phyloP scores from a whole-genome alignment of 176 grass and related monocot genomes.

The Aegilops umbellulata region DNA sequence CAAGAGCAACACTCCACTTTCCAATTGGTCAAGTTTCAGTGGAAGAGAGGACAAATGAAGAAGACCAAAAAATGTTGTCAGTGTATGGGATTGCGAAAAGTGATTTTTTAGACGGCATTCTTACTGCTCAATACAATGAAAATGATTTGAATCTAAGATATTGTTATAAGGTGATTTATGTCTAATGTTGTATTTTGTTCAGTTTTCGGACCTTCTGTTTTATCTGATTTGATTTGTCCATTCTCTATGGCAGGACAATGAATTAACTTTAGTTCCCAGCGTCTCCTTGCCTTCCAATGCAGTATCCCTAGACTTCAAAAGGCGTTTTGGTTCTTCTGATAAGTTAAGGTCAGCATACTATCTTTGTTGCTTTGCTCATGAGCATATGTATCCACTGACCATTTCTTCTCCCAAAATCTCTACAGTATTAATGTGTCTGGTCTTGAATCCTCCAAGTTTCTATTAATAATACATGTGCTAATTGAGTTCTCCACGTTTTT shows the following conservation, averaged over 20 bases:
- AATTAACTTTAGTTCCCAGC: slow-evolving; percentile 80
- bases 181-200: slow-evolving; percentile 13
- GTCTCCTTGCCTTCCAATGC: slow-evolving; percentile 73
- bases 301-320: slow-evolving; percentile 68
- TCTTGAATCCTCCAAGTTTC: slow-evolving; percentile 8
- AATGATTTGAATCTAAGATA: slow-evolving; percentile 85
- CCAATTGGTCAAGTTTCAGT: slow-evolving; percentile 88
- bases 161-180: slow-evolving; percentile 77
- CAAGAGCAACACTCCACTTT: slow-evolving; percentile 69
- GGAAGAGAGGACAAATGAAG: slow-evolving; percentile 57
- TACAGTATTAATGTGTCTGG: not conserved
- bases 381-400: not conserved
- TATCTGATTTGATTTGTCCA: slow-evolving; percentile 9
- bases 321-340: slow-evolving; percentile 73
- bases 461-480: not conserved
- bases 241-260: slow-evolving; percentile 65
- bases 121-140: slow-evolving; percentile 64
- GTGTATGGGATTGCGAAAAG: slow-evolving; percentile 67
- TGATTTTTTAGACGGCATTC: slow-evolving; percentile 74
- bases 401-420: not conserved
- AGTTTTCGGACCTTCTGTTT: not conserved
- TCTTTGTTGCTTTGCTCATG: slow-evolving; percentile 2
- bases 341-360: slow-evolving; percentile 76
- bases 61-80: slow-evolving; percentile 53
- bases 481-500: not conserved